Base-by-base conservation (phyloP, 768 basidiomycete species). In the Podaxis rugospora region DNA sequence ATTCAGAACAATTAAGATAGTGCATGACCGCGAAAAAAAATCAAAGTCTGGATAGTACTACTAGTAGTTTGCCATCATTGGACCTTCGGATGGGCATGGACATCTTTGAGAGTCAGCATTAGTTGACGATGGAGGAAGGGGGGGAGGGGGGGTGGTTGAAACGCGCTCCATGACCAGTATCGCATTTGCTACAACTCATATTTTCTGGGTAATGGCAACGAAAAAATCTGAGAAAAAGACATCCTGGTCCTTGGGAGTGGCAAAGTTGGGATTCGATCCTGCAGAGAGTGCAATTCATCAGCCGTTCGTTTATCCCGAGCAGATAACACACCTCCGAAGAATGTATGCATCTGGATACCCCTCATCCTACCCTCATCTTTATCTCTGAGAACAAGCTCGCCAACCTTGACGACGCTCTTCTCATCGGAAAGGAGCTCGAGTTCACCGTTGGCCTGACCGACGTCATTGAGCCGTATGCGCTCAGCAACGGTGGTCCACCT, bases 321-420 rank as follows among this genome's bases (percentile, higher is more conserved):
- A 58, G 51, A 62, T 36, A 51, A 61, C 51, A 42, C 67, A 81
- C 84, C 87, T 51, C 88, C 88, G 65, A 92, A 90, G 81, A 90
- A 90, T n/a, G 88, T 87, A 74, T 90, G 86, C 78, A 86, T 82
- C 70, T 84, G 84, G 59, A 89, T 82, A 21, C 90, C 89, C 36
- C 83, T 78, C 66, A 91, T 80, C 63, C 76, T 78, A 42, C 84
- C 83, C 0, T 73, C 71, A 27, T 68, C 70, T 60, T 74, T 75
- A 62, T 82, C 76, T 52, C 84, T 75, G 35, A 90, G 73, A 60
- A 83, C 77, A 23, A 92, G 74, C 16, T 84, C 84, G 16, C 64
- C 66, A 40, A 85, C 79, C 57, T 76, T 81, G 69, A 91, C 79
- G 57, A 87, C 83, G 66, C 83, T 85, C 74, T 83, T 70, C 39